Evolutionary conservation across 73 alveolate genomes (phyloP), one percentile per base, ranked within the genome.

Genomic region (Paramecium tetraurelia): DNA sequence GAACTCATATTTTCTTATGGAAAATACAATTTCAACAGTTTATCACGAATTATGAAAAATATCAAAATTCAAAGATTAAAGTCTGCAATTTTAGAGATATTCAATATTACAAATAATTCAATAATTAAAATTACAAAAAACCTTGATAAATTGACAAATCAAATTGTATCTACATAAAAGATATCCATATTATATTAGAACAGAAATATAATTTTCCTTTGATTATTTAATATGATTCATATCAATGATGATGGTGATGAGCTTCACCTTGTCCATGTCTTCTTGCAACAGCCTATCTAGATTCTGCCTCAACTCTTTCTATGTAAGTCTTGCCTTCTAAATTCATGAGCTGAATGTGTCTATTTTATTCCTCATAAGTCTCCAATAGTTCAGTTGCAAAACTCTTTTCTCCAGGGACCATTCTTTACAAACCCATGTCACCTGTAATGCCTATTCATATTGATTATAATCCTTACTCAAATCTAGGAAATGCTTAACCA

Each of bases 261-360:
- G 4, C 18, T 40, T 31, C 59, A 20, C 16, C 40, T 72, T 12
- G 16, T 35, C 86, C 86, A 72, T 72, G 86, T 20, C 14, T 72
- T 40, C 59, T 35, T 1, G 59, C 57, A n/a, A 72, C 86, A 20
- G 33, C 35, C 20, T 38, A 20, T 72, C 10, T 33, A 35, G 90
- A 3, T 7, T 89, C 94, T 43, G 46, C 14, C 40, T 89, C 94
- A 12, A 89, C 92, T 89, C 94, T 89, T 53, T 89, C 94, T 33
- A 89, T 71, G 44, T 40, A 89, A 40, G 27, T 72, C 46, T 89
- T 89, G 31, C 75, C 90, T 71, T 89, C 94, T 41, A 14, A 31
- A 38, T 89, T 89, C 76, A 89, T 89, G 6, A 18, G 18, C n/a
- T 41, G 10, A 22, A 80, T 31, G n/a, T 40, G 43, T 4, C n/a